phyloP scores from a whole-genome alignment of 2,329 filamentous ascomycete species.

The Chaetomiaceae sp. region DNA sequence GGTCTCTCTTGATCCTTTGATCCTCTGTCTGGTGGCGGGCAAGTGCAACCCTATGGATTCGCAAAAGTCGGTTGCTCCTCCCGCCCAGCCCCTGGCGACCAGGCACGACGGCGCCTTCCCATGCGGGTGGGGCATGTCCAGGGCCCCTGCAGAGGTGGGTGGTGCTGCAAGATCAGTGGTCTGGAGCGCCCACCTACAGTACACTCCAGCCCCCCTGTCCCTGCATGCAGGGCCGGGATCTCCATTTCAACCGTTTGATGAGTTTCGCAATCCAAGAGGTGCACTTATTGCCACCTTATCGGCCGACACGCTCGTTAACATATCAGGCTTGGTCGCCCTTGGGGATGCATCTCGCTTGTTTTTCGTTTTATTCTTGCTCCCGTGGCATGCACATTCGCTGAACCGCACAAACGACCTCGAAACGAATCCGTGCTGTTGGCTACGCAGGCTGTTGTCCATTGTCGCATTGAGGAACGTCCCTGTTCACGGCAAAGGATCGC shows the following conservation, averaged over 20 bases:
- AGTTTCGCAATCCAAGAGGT: conserved; percentile 21
- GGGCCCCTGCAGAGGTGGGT: conserved; percentile 15
- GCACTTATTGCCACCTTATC: conserved; percentile 12
- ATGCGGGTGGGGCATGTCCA: conserved; percentile 13
- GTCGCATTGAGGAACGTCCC: conserved; percentile 12
- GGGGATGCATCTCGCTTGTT: background rate
- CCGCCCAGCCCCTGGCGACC: conserved; percentile 11
- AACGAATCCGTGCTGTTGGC: background rate
- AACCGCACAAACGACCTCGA: too few relatives aligned
- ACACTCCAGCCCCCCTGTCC: conserved; percentile 5
- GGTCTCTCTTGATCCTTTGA: background rate
- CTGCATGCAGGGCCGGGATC: conserved; percentile 16
- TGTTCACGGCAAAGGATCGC: conserved; percentile 1
- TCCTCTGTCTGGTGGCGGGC: conserved; percentile 1
- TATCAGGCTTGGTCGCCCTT: conserved; percentile 11
- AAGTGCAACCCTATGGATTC: conserved; percentile 9
- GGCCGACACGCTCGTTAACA: conserved; percentile 9
- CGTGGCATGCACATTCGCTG: background rate
- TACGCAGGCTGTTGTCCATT: background rate
- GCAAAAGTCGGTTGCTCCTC: conserved; percentile 12
- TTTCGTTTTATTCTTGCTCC: conserved; percentile 6
- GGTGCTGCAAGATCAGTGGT: conserved; percentile 16
- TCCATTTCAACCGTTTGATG: conserved; percentile 22
- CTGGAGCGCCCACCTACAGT: conserved; percentile 3
- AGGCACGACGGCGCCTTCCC: background rate